phyloP scores from a whole-genome alignment of 345 rosid species.

The Kernera saxatilis region DNA sequence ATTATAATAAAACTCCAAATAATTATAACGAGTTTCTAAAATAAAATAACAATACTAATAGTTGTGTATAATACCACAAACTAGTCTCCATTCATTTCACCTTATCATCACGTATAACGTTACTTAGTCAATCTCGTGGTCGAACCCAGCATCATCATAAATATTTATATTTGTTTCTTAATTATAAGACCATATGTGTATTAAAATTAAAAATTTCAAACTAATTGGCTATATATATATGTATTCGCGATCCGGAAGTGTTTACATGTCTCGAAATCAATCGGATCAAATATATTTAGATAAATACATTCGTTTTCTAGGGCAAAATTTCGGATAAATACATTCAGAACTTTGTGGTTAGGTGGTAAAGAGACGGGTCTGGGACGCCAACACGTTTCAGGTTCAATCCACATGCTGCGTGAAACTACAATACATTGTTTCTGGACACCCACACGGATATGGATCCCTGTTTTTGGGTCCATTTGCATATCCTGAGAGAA shows the following conservation, averaged over 20 bases:
- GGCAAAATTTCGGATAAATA: neutral
- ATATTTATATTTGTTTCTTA: neutral
- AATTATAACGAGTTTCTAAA: neutral
- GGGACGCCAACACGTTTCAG: no score
- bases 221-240: no score
- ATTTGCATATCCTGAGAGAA: no score
- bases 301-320: neutral
- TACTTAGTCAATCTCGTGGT: neutral
- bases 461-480: no score
- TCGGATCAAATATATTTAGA: neutral
- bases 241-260: neutral
- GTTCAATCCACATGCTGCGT: no score
- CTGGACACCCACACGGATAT: no score
- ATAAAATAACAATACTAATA: neutral
- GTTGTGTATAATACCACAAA: neutral
- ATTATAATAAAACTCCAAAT: no score
- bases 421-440: no score
- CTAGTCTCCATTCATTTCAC: neutral
- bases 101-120: neutral
- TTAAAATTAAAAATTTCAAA: no score
- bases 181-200: neutral
- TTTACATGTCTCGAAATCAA: neutral
- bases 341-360: no score
- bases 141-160: neutral
- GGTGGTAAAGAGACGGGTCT: no score